A percentile compares a stretch with the other conserved stretches of the same genome.
These are phyloP conservation scores for Boletus rex-veris DNA, from an alignment of 768 basidiomycete genomes.

Conservation along the genomic window DNA sequence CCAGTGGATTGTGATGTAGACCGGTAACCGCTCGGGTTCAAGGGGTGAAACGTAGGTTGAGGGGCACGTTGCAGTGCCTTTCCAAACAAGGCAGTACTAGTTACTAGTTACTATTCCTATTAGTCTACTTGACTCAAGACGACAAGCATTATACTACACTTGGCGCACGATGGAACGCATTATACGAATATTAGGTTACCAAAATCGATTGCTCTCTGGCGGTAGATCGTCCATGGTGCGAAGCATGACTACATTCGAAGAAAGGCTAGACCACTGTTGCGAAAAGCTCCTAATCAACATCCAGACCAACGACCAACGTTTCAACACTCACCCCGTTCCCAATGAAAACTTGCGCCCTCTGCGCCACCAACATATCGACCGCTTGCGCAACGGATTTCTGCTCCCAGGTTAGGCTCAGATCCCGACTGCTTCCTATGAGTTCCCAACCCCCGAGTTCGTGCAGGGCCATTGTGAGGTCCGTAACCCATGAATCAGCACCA, in stretches of 20 bases:
- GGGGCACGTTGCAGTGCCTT: conserved; percentile 7
- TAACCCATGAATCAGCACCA: conserved; percentile 38
- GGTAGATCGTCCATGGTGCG: conserved; percentile 29
- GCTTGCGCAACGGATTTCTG: conserved; percentile 44
- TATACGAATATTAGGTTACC: conserved; percentile 19
- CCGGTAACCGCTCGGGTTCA: background rate
- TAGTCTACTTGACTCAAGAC: background rate
- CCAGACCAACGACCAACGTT: background rate
- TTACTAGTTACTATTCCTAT: too few relatives aligned
- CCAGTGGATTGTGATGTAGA: conserved; percentile 5
- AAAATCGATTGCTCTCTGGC: conserved; percentile 32
- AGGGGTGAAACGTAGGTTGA: conserved; percentile 3
- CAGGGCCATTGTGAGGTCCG: conserved; percentile 36
- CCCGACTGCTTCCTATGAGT: conserved; percentile 37
- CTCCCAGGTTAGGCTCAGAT: conserved; percentile 39
- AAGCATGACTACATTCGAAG: conserved; percentile 40
- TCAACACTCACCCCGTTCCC: conserved; percentile 46
- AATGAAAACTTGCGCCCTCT: conserved; percentile 45
- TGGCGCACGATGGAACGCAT: background rate
- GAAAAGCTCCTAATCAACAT: background rate
- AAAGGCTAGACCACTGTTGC: conserved; percentile 38
- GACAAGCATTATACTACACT: background rate
- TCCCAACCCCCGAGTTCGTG: conserved; percentile 34
- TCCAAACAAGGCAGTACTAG: conserved; percentile 19
- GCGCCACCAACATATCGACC: conserved; percentile 48